Evolutionary conservation across 2,329 filamentous ascomycete species (phyloP).

Genomic region (Talaromyces amestolkiae): DNA sequence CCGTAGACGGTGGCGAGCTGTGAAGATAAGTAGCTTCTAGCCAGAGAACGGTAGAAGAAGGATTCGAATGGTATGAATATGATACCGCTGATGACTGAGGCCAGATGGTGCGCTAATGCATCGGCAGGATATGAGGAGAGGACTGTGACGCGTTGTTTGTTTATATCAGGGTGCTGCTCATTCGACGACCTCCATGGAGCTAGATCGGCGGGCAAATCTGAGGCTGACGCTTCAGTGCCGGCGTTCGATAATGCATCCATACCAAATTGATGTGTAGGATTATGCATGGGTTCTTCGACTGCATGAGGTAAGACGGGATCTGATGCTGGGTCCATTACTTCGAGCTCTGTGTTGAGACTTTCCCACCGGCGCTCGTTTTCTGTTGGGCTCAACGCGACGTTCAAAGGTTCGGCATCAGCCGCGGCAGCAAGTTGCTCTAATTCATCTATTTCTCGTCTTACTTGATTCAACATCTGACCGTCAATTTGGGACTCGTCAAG

Average conservation of each 20-base stretch:
- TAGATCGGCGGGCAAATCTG: neutral
- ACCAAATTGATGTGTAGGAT: slow-evolving; percentile 19
- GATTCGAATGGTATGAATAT: slow-evolving; percentile 43
- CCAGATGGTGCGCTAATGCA: slow-evolving; percentile 42
- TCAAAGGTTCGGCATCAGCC: neutral
- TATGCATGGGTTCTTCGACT: slow-evolving; percentile 31
- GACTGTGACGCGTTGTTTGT: slow-evolving; percentile 40
- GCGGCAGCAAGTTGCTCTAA: neutral
- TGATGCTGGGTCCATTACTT: slow-evolving; percentile 18
- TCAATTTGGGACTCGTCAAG: neutral
- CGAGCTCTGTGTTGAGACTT: slow-evolving; percentile 14
- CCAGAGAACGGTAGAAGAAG: slow-evolving; percentile 41
- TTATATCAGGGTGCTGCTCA: neutral
- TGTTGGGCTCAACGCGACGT: neutral
- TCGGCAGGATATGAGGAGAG: slow-evolving; percentile 44
- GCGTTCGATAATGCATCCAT: slow-evolving; percentile 10
- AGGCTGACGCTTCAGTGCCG: slow-evolving; percentile 8
- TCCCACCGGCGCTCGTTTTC: slow-evolving; percentile 18
- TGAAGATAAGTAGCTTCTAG: slow-evolving; percentile 36
- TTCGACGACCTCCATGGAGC: neutral
- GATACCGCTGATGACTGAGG: slow-evolving; percentile 37
- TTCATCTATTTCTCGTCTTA: slow-evolving; percentile 11
- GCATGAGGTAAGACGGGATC: slow-evolving; percentile 30
- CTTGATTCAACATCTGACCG: slow-evolving; percentile 17
- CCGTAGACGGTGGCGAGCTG: slow-evolving; percentile 24